phyloP scores from a whole-genome alignment of 2,329 filamentous ascomycete genomes.

The Ophiocordyceps sinensis region DNA sequence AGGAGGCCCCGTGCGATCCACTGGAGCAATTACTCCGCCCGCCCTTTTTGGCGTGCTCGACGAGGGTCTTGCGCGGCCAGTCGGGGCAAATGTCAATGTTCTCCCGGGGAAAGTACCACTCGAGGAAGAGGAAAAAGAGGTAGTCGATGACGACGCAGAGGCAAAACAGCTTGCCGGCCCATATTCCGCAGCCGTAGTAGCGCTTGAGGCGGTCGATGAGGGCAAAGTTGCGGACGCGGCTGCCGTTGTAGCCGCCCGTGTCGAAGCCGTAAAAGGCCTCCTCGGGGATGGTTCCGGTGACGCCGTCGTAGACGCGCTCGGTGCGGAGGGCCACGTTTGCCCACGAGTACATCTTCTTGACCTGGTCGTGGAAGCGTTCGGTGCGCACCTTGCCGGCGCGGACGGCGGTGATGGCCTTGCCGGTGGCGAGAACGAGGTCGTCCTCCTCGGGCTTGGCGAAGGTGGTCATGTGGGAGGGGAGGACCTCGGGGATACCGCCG shows the following conservation, averaged over 20 bases:
- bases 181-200: constrained; percentile 96
- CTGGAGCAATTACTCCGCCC: constrained; percentile 17
- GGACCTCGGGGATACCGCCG: constrained; percentile 89
- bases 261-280: constrained; percentile 81
- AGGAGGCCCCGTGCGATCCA: constrained; percentile 13
- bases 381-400: constrained; percentile 78
- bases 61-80: constrained; percentile 65
- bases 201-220: constrained; percentile 89
- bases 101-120: constrained; percentile 72
- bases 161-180: constrained; percentile 96
- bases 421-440: constrained; percentile 79
- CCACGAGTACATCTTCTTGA: constrained; percentile 98
- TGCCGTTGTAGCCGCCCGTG: constrained; percentile 52
- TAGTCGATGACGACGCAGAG: constrained; percentile 92
- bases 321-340: constrained; percentile 87
- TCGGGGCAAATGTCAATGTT: constrained; percentile 80
- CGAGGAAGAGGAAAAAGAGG: constrained; percentile 73
- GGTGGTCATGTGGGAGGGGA: constrained; percentile 92
- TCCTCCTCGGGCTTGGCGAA: constrained; percentile 96
- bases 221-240: constrained; percentile 70
- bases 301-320: constrained; percentile 88
- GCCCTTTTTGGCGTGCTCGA: constrained; percentile 17
- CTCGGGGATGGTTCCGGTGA: constrained; percentile 72
- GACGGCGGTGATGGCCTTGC: constrained; percentile 74
- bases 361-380: constrained; percentile 90